phyloP scores from a whole-genome alignment of 139 green algal species.

The Micromonas pusilla region DNA sequence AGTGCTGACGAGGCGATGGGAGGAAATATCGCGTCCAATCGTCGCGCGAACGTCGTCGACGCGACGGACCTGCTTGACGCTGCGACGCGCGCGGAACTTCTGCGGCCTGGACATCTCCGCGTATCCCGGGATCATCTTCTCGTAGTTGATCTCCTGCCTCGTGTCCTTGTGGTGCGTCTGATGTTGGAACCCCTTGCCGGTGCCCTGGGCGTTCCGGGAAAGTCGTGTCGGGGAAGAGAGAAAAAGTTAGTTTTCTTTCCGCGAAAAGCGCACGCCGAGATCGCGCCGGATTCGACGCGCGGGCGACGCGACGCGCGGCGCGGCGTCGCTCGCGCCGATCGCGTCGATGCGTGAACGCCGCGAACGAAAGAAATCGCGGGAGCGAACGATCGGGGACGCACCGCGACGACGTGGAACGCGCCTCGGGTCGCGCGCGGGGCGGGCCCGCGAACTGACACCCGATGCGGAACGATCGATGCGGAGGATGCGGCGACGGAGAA shows the following conservation, averaged over 20 bases:
- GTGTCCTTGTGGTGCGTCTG: neutral
- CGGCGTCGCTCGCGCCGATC: too few species aligned
- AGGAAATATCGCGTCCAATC: too few species aligned
- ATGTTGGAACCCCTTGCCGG: neutral
- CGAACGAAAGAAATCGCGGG: neutral
- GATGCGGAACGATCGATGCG: too few species aligned
- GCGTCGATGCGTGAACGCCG: neutral
- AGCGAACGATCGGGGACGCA: neutral
- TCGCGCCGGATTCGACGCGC: neutral
- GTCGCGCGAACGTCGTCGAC: too few species aligned
- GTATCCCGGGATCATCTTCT: neutral
- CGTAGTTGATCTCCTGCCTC: neutral
- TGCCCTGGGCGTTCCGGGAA: neutral
- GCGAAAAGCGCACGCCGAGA: neutral
- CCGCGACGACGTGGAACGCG: neutral
- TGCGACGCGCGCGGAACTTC: neutral
- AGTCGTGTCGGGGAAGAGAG: too few species aligned
- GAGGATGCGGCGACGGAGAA: too few species aligned
- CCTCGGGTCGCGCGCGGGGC: neutral
- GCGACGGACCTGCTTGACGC: neutral
- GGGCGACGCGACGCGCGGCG: too few species aligned
- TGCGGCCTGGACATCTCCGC: neutral
- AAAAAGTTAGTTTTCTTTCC: too few species aligned
- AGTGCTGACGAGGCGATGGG: neutral
- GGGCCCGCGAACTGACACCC: too few species aligned